Percentiles rank a stretch among this genome's conserved stretches.
phyloP scores from a whole-genome alignment of 495 filamentous ascomycete species.

The Neurospora pannonica region DNA sequence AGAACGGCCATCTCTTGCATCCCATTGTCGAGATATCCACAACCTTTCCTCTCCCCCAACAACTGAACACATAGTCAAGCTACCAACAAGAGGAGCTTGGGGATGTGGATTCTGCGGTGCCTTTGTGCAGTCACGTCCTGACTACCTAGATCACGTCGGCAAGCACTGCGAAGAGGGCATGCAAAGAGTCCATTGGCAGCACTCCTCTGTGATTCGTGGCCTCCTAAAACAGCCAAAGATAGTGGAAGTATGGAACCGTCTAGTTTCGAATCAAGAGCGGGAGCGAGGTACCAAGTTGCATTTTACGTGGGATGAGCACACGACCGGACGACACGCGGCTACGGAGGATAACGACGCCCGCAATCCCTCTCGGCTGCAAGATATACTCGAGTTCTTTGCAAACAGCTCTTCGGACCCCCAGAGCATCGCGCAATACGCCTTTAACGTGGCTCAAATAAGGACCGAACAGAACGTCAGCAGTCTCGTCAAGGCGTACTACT shows the following conservation, averaged over 20 bases:
- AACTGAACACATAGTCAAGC: not conserved
- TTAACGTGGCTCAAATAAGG: not conserved
- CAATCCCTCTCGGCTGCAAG: conserved; percentile 2
- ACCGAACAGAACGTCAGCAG: conserved; percentile 3
- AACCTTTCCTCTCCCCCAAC: not conserved
- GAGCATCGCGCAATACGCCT: conserved; percentile 2
- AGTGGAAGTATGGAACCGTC: conserved; percentile 6
- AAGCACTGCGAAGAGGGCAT: conserved; percentile 16
- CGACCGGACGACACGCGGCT: conserved; percentile 3
- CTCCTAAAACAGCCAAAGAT: conserved; percentile 14
- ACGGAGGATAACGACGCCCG: not conserved
- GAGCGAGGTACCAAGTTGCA: conserved; percentile 4
- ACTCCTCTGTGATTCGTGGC: conserved; percentile 14
- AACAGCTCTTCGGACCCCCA: not conserved
- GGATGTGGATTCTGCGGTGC: conserved; percentile 21
- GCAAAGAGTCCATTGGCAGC: conserved; percentile 13
- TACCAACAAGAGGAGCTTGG: conserved; percentile 8
- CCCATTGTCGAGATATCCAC: conserved; percentile 8
- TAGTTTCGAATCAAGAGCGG: conserved; percentile 10
- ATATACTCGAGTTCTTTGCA: conserved; percentile 14
- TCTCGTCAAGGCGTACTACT: not conserved
- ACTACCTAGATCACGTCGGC: conserved; percentile 16
- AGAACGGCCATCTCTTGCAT: not conserved
- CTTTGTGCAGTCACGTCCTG: conserved; percentile 1
- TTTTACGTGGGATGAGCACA: conserved; percentile 11